Percentiles rank a stretch among this genome's conserved stretches.
These are phyloP conservation scores for Leccinum rimulosum DNA, from an alignment of 768 basidiomycete species.

Conservation along the genomic window DNA sequence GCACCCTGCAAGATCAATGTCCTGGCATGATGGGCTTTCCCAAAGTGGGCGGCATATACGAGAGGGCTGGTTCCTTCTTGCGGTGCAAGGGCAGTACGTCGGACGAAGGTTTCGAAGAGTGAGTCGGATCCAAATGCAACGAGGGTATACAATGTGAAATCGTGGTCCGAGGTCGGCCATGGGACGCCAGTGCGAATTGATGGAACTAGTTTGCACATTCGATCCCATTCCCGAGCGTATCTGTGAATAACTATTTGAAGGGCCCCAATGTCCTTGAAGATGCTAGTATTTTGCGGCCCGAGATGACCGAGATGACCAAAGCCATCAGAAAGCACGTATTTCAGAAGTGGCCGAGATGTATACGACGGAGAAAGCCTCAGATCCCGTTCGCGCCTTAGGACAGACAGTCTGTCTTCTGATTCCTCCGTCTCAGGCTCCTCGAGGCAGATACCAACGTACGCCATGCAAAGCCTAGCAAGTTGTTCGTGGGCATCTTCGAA, in stretches of 20 bases:
- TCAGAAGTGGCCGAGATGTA: not conserved
- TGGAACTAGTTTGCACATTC: not conserved
- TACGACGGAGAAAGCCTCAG: not conserved
- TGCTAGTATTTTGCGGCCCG: not conserved
- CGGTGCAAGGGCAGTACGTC: not conserved
- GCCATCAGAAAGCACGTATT: slow-evolving; percentile 11
- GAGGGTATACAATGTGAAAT: slow-evolving; percentile 5
- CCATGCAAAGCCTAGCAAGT: slow-evolving; percentile 10
- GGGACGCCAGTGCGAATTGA: not conserved
- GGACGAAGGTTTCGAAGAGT: not conserved
- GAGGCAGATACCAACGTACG: slow-evolving; percentile 9
- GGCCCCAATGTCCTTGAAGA: slow-evolving; percentile 2
- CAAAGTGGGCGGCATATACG: slow-evolving; percentile 2
- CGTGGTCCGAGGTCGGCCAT: slow-evolving; percentile 6
- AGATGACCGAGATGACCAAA: slow-evolving; percentile 10
- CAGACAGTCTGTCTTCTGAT: not conserved
- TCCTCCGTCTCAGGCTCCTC: slow-evolving; percentile 1
- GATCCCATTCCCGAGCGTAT: slow-evolving; percentile 1
- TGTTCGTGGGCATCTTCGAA: slow-evolving; percentile 7
- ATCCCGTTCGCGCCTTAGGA: not conserved
- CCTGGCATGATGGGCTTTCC: not conserved
- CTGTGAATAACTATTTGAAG: not conserved
- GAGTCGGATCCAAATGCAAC: slow-evolving; percentile 1
- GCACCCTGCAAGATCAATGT: not conserved
- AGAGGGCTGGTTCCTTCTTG: slow-evolving; percentile 2